Evolutionary conservation across 352 stramenopile species (phyloP), one percentile per base, ranked within the genome.

Genomic region (Pythium rhizo-oryzae): DNA sequence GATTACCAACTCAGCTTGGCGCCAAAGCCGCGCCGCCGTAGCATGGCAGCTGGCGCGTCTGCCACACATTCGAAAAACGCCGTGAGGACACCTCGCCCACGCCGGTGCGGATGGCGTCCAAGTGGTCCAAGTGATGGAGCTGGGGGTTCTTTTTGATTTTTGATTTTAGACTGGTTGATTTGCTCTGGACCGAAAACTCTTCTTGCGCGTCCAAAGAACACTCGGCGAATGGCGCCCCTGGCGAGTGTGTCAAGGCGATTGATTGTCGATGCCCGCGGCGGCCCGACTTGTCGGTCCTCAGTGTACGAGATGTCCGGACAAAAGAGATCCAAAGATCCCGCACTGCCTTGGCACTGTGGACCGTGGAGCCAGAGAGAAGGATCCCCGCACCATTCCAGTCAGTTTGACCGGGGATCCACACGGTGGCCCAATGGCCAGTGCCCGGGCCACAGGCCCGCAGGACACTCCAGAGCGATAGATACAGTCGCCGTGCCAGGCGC

Each of bases 1-100:
- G 21, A 39, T 30, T 28, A 33, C 33, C 30, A 59, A 61, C 30
- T 50, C 54, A 61, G 54, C 24, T 41, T n/a, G 2, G 23, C 44
- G n/a, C 43, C 43, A 21, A 8, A 7, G n/a, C n/a, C 37, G 54
- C 35, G 43, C 28, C 28, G 6, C 28, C 28, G 28, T 6, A 33
- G 28, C 2, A 28, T n/a, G 11, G 4, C 43, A 61, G 21, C 8
- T 25, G 56, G 37, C 41, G 28, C 25, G 23, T 62, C 56, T 62
- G 56, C 56, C 39, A 51, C n/a, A 53, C 56, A 13, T 62, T 62
- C 56, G 56, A 62, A 62, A 62, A 53, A 51, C 33, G 39, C 24
- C 39, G 16, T 50, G 56, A 53, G 56, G 56, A 53, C 39, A 53
- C 44, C 50, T 56, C 41, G 41, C 15, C 41, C 12, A 7, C 23